Evolutionary conservation across 352 stramenopile species (phyloP).

Genomic region (Pythium periplocum): DNA sequence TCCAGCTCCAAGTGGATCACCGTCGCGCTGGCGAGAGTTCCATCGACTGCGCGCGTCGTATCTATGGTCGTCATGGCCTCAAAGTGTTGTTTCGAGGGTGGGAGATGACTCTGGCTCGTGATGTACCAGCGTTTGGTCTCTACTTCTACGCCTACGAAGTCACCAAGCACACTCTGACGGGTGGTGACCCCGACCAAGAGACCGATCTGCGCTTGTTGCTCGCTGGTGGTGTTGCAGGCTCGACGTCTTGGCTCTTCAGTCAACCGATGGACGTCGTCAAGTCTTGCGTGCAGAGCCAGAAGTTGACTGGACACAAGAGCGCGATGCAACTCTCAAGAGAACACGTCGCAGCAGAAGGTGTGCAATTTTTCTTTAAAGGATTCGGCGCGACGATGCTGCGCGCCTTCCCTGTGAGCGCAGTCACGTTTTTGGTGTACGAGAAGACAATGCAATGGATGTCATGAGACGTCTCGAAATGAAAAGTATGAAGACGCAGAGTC

Average conservation of each 20-base stretch:
- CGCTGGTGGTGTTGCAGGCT: constrained; percentile 67
- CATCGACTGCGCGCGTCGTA: constrained; percentile 35
- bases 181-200: constrained; percentile 49
- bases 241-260: constrained; percentile 72
- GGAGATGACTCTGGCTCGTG: constrained; percentile 60
- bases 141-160: constrained; percentile 83
- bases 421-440: constrained; percentile 86
- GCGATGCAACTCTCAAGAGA: constrained; percentile 38
- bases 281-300: constrained; percentile 82
- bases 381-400: constrained; percentile 74
- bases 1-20: constrained; percentile 72
- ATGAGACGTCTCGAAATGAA: constrained; percentile 7
- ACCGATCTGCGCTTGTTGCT: constrained; percentile 67
- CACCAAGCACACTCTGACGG: constrained; percentile 50
- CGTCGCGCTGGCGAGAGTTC: constrained; percentile 36
- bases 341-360: constrained; percentile 44
- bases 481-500: background rate
- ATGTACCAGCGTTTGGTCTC: constrained; percentile 71
- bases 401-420: constrained; percentile 78
- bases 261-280: constrained; percentile 89
- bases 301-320: constrained; percentile 31
- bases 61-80: constrained; percentile 35
- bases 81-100: constrained; percentile 59
- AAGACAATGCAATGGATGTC: constrained; percentile 81
- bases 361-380: constrained; percentile 76